These are phyloP conservation scores for Ceratobasidium sp. DNA, from an alignment of 1,284 basidiomycete species.

Conservation along the genomic window DNA sequence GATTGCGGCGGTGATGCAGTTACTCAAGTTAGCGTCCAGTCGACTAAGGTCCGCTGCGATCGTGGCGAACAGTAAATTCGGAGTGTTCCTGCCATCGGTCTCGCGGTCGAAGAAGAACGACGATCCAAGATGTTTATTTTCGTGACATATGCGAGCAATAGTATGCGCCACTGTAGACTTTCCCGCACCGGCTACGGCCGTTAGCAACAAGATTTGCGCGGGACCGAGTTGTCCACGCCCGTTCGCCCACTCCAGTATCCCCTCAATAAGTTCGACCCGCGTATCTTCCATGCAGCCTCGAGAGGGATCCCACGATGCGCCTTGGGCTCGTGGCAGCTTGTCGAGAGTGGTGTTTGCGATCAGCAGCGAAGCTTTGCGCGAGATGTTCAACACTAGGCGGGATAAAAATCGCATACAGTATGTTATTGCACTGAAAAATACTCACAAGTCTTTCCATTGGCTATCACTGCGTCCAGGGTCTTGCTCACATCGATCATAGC, in stretches of 20 bases:
- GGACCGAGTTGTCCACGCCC: background rate
- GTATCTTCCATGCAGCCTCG: conserved; percentile 17
- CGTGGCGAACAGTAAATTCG: conserved; percentile 9
- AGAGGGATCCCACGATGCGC: conserved; percentile 23
- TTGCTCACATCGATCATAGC: background rate
- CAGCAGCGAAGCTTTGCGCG: background rate
- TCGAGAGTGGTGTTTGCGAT: background rate
- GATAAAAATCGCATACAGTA: too few relatives aligned
- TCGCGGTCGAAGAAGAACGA: conserved; percentile 43
- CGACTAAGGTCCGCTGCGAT: conserved; percentile 4
- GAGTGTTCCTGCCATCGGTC: conserved; percentile 5
- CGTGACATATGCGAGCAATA: background rate
- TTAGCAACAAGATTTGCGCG: conserved; percentile 21
- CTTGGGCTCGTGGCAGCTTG: conserved; percentile 9
- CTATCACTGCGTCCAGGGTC: background rate
- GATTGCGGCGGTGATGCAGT: background rate
- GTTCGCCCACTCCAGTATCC: conserved; percentile 3
- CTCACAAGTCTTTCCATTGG: background rate
- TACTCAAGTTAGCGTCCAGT: background rate
- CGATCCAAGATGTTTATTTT: conserved; percentile 32
- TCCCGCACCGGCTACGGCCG: conserved; percentile 1
- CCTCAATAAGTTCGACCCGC: background rate
- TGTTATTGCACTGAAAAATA: too few relatives aligned
- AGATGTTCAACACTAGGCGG: background rate
- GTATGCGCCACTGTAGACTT: conserved; percentile 38